These are phyloP conservation scores for Pontederia crassipes DNA, from an alignment of 176 grass and related monocot species.

Conservation along the genomic window DNA sequence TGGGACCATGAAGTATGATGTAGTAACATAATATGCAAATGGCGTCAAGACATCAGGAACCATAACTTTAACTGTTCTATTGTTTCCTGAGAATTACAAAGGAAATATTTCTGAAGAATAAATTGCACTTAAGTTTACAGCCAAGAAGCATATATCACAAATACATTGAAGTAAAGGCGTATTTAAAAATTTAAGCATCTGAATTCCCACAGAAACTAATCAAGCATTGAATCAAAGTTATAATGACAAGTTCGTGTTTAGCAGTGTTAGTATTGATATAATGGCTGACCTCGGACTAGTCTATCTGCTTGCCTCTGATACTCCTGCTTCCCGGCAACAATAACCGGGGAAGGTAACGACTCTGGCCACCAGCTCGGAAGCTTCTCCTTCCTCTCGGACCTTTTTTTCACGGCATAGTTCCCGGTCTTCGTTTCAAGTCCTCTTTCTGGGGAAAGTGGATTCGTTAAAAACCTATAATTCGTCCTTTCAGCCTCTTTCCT, in stretches of 20 bases:
- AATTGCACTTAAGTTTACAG: too few relatives aligned
- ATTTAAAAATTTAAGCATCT: neutral
- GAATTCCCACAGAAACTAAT: neutral
- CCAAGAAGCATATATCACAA: too few relatives aligned
- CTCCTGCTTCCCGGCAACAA: slow-evolving; percentile 12
- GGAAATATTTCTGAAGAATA: too few relatives aligned
- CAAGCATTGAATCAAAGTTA: neutral
- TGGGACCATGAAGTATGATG: too few relatives aligned
- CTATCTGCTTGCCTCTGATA: slow-evolving; percentile 30
- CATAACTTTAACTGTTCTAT: too few relatives aligned
- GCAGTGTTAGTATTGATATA: neutral
- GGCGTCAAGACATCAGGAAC: too few relatives aligned
- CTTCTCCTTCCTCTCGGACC: slow-evolving; percentile 12
- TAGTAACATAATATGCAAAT: too few relatives aligned
- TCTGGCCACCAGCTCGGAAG: slow-evolving; percentile 53
- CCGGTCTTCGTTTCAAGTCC: neutral
- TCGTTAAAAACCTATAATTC: slow-evolving; percentile 14
- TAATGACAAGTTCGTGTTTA: neutral
- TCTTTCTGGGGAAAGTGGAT: slow-evolving; percentile 20
- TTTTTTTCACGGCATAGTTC: neutral
- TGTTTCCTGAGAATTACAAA: too few relatives aligned
- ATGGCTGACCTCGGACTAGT: slow-evolving; percentile 50
- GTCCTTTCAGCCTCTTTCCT: neutral
- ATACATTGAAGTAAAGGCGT: too few relatives aligned
- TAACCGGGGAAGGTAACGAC: slow-evolving; percentile 7